Percentiles rank a stretch among this genome's conserved stretches.
phyloP scores from a whole-genome alignment of 1,139 yeast genomes.

The Kodamaea suecica region DNA sequence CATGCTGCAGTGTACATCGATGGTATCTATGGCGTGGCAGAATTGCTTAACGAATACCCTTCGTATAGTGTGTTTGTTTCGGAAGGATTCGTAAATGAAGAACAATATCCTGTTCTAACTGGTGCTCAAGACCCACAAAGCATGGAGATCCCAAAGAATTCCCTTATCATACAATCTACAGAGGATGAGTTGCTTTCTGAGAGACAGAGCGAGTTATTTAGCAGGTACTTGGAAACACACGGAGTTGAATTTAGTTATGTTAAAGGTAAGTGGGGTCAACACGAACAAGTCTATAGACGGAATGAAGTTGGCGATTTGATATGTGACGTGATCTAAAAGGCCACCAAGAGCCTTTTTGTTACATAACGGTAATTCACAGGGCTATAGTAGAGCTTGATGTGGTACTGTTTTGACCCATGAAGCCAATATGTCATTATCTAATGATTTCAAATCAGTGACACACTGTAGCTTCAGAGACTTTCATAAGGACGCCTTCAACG shows the following conservation, averaged over 20 bases:
- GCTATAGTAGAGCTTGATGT: too few relatives aligned
- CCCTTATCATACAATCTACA: conserved; percentile 21
- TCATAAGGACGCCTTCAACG: too few relatives aligned
- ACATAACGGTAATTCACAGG: neutral
- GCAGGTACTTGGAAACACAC: conserved; percentile 14
- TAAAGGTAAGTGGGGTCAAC: conserved; percentile 30
- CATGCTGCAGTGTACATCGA: conserved; percentile 31
- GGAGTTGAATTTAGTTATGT: conserved; percentile 9
- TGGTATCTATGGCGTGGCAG: conserved; percentile 48
- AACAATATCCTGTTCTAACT: conserved; percentile 10
- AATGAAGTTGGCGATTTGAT: conserved; percentile 16
- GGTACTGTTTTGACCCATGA: too few relatives aligned
- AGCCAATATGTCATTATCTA: too few relatives aligned
- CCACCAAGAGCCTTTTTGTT: too few relatives aligned
- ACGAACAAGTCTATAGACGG: conserved; percentile 34
- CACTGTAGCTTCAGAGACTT: too few relatives aligned
- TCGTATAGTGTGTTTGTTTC: conserved; percentile 38
- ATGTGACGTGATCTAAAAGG: neutral
- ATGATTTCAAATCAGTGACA: too few relatives aligned
- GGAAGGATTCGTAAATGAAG: conserved; percentile 36
- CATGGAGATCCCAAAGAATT: conserved; percentile 20
- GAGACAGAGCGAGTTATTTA: conserved; percentile 23
- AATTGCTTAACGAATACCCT: conserved; percentile 44
- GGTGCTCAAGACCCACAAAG: conserved; percentile 15
- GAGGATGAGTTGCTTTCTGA: conserved; percentile 35